These are phyloP conservation scores for Eurotiales sp. DNA, from an alignment of 2,329 filamentous ascomycete species.

Conservation along the genomic window DNA sequence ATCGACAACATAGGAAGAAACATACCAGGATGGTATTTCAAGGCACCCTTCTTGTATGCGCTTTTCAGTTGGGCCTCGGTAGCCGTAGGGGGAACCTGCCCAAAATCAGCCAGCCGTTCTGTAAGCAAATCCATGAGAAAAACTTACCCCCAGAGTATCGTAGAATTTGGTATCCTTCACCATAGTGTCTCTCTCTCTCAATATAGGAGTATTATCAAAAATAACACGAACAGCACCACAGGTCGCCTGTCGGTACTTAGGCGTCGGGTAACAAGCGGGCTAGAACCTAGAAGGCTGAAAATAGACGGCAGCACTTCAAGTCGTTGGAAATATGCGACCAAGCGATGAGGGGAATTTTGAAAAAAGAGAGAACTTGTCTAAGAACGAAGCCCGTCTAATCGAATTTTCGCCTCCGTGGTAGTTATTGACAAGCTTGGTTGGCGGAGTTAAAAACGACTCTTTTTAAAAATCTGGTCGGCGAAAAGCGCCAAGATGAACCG, in stretches of 20 bases:
- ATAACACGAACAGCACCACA: neutral
- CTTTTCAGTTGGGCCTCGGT: conserved; percentile 87
- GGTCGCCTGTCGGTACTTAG: neutral
- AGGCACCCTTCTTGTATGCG: conserved; percentile 88
- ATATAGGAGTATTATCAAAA: neutral
- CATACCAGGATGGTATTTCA: conserved; percentile 86
- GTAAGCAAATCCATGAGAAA: neutral
- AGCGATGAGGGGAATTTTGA: neutral
- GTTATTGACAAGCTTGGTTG: neutral
- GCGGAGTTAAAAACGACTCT: neutral
- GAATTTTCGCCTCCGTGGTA: neutral
- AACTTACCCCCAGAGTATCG: conserved; percentile 45
- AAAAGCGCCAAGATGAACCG: conserved; percentile 5
- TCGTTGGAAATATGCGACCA: neutral
- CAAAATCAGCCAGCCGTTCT: neutral
- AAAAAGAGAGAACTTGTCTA: too few species aligned
- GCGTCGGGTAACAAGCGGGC: neutral
- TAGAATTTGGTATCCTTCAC: conserved; percentile 51
- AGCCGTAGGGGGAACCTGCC: conserved; percentile 70
- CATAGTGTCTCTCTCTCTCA: conserved; percentile 46
- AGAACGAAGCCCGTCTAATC: too few species aligned
- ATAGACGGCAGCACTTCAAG: neutral
- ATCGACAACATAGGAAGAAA: conserved; percentile 43
- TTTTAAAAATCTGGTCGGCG: neutral
- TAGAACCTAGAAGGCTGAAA: neutral